Evolutionary conservation across 2,329 filamentous ascomycete genomes (phyloP).

Genomic region (Colletotrichum sp.): DNA sequence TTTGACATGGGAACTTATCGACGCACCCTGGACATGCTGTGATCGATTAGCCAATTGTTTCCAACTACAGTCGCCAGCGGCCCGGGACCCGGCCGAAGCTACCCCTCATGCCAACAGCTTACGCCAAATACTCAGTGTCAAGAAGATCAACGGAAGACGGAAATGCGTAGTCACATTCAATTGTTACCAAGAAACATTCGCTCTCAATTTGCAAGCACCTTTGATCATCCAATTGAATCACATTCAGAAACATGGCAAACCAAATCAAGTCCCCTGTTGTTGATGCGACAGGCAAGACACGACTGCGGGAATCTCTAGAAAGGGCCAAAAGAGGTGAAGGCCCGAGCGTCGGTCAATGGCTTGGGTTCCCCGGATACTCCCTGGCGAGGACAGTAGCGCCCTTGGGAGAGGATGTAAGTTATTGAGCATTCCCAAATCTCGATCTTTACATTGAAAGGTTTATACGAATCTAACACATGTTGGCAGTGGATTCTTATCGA

Average conservation of each 20-base stretch:
- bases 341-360: conserved; percentile 34
- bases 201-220: not conserved
- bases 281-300: conserved; percentile 33
- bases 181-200: not conserved
- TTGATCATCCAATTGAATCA: not conserved
- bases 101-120: not conserved
- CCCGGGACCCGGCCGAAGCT: not conserved
- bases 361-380: conserved; percentile 34
- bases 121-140: not conserved
- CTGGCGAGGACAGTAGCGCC: conserved; percentile 32
- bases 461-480: not conserved
- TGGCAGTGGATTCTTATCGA: not conserved
- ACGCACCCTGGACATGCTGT: not conserved
- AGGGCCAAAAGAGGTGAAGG: conserved; percentile 28
- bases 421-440: not conserved
- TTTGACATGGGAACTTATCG: not conserved
- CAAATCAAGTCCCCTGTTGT: conserved; percentile 25
- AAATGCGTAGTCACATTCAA: not conserved
- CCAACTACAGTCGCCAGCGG: not conserved
- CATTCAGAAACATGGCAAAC: conserved; percentile 3
- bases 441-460: not conserved
- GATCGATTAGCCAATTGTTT: not conserved
- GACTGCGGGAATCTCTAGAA: conserved; percentile 31
- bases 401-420: conserved; percentile 32
- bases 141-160: not conserved